These are phyloP conservation scores for Penicillium dipodomyicola DNA, from an alignment of 495 filamentous ascomycete genomes.

Conservation along the genomic window DNA sequence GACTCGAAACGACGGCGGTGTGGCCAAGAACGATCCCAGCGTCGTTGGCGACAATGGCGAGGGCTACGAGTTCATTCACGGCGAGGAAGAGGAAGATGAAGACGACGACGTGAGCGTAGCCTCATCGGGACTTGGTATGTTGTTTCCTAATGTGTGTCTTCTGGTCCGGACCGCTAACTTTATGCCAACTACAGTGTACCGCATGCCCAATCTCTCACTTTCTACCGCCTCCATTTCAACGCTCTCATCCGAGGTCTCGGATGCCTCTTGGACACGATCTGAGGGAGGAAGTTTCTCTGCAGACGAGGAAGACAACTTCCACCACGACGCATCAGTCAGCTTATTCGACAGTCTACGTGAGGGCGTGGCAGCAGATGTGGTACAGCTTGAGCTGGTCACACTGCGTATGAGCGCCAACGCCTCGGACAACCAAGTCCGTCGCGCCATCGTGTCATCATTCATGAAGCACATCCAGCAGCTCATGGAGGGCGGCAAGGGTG, in stretches of 20 bases:
- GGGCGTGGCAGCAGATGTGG: slow-evolving; percentile 73
- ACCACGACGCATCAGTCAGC: slow-evolving; percentile 80
- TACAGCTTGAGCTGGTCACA: slow-evolving; percentile 85
- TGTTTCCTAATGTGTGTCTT: slow-evolving; percentile 13
- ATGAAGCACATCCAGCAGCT: slow-evolving; percentile 76
- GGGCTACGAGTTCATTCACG: slow-evolving; percentile 49
- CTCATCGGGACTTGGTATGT: slow-evolving; percentile 53
- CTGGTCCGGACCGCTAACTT: slow-evolving; percentile 22
- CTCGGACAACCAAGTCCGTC: slow-evolving; percentile 80
- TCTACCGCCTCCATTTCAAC: slow-evolving; percentile 80
- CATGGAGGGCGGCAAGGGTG: slow-evolving; percentile 55
- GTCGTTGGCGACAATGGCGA: slow-evolving; percentile 47
- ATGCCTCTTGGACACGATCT: slow-evolving; percentile 48
- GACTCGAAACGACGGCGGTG: slow-evolving; percentile 46
- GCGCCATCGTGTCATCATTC: slow-evolving; percentile 80
- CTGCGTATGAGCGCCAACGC: slow-evolving; percentile 87
- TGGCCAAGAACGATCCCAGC: slow-evolving; percentile 48
- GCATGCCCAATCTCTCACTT: slow-evolving; percentile 61
- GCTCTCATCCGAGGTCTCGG: slow-evolving; percentile 52
- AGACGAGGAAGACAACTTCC: slow-evolving; percentile 68
- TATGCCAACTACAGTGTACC: slow-evolving; percentile 58
- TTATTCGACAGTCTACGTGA: slow-evolving; percentile 78
- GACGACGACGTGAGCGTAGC: slow-evolving; percentile 42
- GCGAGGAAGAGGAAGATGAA: slow-evolving; percentile 47
- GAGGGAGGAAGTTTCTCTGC: slow-evolving; percentile 57